Conservation (phyloP, 192 early-diverging fungal genomes). For the Mortierella antarctica region DNA sequence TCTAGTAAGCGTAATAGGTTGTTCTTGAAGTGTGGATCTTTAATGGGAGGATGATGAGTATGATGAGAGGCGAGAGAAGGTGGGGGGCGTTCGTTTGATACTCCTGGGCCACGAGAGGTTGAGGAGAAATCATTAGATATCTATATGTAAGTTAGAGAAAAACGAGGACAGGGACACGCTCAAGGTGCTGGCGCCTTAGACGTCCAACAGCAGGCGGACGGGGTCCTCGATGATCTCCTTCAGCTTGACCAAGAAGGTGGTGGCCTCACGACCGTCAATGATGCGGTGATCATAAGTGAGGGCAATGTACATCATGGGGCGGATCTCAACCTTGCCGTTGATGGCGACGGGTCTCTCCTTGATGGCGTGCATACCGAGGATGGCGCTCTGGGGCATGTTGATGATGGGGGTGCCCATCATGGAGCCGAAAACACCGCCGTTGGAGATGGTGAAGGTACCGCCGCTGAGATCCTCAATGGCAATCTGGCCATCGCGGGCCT, state of each 20-base stretch:
- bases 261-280: constrained; percentile 98
- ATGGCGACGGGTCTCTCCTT: constrained; percentile 97
- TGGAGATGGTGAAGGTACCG: constrained; percentile 99
- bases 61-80: background rate
- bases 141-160: constrained; percentile 23
- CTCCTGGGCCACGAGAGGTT: too few relatives aligned
- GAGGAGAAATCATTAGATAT: constrained; percentile 10
- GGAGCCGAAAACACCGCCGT: constrained; percentile 99
- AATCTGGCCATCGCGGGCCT: constrained; percentile 96
- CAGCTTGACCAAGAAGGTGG: constrained; percentile 96
- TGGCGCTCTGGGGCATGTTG: constrained; percentile 96
- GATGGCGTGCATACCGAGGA: constrained; percentile 98
- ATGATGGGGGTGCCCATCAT: constrained; percentile 98
- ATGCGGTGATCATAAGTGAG: constrained; percentile 99
- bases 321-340: constrained; percentile 91
- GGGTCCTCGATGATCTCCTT: constrained; percentile 99
- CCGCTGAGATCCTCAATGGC: constrained; percentile 98
- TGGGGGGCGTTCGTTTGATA: background rate
- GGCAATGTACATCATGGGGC: constrained; percentile 98
- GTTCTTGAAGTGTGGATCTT: background rate
- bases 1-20: too few relatives aligned
- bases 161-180: background rate
- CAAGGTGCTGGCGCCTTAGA: constrained; percentile 63
- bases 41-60: background rate
- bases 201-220: constrained; percentile 85